These are phyloP conservation scores for Nicotiana paniculata DNA, from an alignment of 257 asterid genomes.

Conservation along the genomic window DNA sequence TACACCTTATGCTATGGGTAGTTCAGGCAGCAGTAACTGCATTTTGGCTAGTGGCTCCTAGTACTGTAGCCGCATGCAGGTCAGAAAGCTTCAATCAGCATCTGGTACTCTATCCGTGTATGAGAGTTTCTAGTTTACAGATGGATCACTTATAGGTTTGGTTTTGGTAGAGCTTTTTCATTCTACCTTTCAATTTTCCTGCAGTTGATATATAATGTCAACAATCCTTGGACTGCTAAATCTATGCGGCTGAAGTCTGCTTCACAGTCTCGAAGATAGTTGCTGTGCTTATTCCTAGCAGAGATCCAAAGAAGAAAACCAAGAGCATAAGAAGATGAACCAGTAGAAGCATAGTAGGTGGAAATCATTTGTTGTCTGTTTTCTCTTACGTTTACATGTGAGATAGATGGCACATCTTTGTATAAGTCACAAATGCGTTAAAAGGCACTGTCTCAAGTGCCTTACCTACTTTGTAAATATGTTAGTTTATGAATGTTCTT, in stretches of 20 bases:
- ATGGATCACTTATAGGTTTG: background rate
- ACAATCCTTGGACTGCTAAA: no score
- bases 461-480: background rate
- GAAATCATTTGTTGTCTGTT: background rate
- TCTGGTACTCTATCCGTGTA: background rate
- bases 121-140: background rate
- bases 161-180: background rate
- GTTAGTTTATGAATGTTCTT: background rate
- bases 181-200: background rate
- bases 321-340: background rate
- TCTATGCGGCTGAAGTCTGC: no score
- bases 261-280: no score
- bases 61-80: conserved; percentile 16
- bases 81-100: background rate
- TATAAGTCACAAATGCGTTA: background rate
- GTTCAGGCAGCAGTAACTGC: conserved; percentile 76
- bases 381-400: background rate
- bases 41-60: conserved; percentile 36
- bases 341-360: background rate
- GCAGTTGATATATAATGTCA: no score
- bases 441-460: background rate
- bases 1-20: conserved; percentile 43
- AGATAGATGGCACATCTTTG: background rate
- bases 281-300: background rate
- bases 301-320: background rate